A percentile compares a stretch with the other conserved stretches of the same genome.
phyloP scores from a whole-genome alignment of 805 yeast genomes.

The Lipomyces chichibuensis region DNA sequence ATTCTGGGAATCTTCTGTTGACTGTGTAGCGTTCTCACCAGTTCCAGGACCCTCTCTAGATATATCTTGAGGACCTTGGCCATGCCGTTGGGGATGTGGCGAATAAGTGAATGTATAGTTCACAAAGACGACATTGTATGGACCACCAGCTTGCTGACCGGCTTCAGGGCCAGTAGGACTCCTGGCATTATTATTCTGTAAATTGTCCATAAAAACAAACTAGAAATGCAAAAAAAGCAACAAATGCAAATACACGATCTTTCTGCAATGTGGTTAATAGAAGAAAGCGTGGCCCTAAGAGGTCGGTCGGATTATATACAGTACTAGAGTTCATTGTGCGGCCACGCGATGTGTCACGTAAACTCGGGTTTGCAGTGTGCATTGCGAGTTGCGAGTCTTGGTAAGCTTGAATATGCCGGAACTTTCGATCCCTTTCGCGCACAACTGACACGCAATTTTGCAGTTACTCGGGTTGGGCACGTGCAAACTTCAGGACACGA shows the following conservation, averaged over 20 bases:
- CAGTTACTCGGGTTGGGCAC: neutral
- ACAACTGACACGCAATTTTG: neutral
- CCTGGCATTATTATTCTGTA: constrained; percentile 8
- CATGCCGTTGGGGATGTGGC: constrained; percentile 11
- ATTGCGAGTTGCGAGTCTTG: no score
- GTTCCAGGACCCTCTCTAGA: neutral
- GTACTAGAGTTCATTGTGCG: neutral
- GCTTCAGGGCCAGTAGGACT: neutral
- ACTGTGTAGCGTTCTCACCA: neutral
- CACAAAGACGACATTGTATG: constrained; percentile 21
- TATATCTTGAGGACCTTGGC: neutral
- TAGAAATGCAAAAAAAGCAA: neutral
- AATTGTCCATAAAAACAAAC: neutral
- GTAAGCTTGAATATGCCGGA: neutral
- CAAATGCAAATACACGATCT: neutral
- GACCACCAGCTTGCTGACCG: neutral
- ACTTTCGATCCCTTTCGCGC: neutral
- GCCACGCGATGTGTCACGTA: neutral
- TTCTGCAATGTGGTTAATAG: neutral
- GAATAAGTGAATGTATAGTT: constrained; percentile 27
- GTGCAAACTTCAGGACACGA: neutral
- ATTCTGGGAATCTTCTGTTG: neutral
- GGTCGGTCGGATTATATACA: neutral
- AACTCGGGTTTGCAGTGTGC: no score
- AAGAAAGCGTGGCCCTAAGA: neutral